Conservation (phyloP, 345 rosid species). For the Dimocarpus longan region DNA sequence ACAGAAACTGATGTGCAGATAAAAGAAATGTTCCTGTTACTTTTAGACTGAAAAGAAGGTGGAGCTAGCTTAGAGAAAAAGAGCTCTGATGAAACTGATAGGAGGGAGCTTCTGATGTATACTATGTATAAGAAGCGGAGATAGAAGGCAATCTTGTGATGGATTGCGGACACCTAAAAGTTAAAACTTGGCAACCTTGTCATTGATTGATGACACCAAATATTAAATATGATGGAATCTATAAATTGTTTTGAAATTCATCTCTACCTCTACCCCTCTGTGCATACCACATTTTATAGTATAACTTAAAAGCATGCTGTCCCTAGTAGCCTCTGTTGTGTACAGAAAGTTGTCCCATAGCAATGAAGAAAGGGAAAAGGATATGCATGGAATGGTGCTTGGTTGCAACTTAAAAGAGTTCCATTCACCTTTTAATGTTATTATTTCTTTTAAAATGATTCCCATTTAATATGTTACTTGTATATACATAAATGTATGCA, state of each 20-base stretch:
- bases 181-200: slow-evolving; percentile 18
- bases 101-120: slow-evolving; percentile 19
- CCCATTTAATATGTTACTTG: background rate
- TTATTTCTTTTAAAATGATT: slow-evolving; percentile 9
- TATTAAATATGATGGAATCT: background rate
- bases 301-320: background rate
- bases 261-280: background rate
- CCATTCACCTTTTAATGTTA: background rate
- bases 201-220: slow-evolving; percentile 18
- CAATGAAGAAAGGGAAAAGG: background rate
- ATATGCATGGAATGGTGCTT: slow-evolving; percentile 4
- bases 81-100: background rate
- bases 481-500: background rate
- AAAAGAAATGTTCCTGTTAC: slow-evolving; percentile 1
- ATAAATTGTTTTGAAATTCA: slow-evolving; percentile 9
- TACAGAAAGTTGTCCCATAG: slow-evolving; percentile 8
- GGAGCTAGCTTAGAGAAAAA: background rate
- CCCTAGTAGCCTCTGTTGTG: slow-evolving; percentile 6
- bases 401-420: slow-evolving; percentile 10
- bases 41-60: background rate
- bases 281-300: background rate
- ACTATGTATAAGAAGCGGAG: slow-evolving; percentile 10
- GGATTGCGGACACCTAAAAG: slow-evolving; percentile 17
- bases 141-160: slow-evolving; percentile 16
- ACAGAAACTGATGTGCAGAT: background rate